These are phyloP conservation scores for Aspergillus heteromorphus DNA, from an alignment of 495 filamentous ascomycete species.

Conservation along the genomic window DNA sequence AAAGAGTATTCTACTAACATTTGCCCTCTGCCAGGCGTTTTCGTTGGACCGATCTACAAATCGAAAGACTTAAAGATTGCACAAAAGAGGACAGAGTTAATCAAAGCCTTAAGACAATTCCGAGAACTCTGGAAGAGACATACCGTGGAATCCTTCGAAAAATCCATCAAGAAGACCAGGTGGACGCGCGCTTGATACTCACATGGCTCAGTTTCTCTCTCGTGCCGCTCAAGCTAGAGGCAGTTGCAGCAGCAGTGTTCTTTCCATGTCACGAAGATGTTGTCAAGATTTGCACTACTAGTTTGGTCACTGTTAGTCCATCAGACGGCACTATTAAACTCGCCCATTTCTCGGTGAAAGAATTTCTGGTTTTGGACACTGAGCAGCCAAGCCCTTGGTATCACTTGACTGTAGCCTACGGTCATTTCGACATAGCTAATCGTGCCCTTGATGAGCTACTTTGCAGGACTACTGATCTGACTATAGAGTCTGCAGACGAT, in stretches of 20 bases:
- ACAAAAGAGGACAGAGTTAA: background rate
- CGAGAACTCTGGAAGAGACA: background rate
- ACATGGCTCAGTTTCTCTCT: conserved; percentile 3
- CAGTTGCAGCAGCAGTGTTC: background rate
- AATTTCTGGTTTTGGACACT: conserved; percentile 1
- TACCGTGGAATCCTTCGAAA: background rate
- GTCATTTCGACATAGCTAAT: background rate
- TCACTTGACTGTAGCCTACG: background rate
- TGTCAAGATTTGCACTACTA: conserved; percentile 2
- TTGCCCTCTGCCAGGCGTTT: conserved; percentile 4
- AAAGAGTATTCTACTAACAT: background rate
- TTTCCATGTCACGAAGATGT: background rate
- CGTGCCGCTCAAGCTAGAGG: background rate
- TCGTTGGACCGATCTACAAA: conserved; percentile 14
- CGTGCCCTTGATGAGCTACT: background rate
- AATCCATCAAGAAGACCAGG: background rate
- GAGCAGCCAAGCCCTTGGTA: background rate
- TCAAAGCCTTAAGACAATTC: conserved; percentile 1
- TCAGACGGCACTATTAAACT: conserved; percentile 2
- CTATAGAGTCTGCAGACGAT: background rate
- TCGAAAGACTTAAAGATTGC: conserved; percentile 4
- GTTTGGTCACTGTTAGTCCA: background rate
- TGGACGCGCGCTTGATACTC: background rate
- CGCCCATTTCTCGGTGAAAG: conserved; percentile 14
- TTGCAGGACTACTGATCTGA: background rate